phyloP scores from a whole-genome alignment of 2,329 filamentous ascomycete genomes.

The Aspergillus melleus region DNA sequence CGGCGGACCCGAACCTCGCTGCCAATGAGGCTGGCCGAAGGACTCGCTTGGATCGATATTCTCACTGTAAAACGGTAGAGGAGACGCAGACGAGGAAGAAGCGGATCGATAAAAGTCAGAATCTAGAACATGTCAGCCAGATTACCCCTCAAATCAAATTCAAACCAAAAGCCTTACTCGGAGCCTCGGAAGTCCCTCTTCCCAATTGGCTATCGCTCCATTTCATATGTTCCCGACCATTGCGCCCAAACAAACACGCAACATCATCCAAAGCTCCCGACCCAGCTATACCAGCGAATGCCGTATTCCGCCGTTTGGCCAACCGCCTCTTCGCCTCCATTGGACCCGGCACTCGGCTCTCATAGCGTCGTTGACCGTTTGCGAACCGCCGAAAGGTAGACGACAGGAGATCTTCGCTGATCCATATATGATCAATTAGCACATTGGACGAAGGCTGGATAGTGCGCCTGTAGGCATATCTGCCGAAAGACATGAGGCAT shows the following conservation, averaged over 20 bases:
- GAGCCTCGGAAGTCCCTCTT: conserved; percentile 22
- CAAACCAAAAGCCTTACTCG: conserved; percentile 22
- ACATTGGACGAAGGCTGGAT: conserved; percentile 28
- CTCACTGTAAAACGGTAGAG: conserved; percentile 23
- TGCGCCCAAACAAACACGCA: conserved; percentile 42
- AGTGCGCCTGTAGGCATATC: conserved; percentile 43
- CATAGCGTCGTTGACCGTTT: conserved; percentile 53
- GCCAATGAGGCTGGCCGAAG: neutral
- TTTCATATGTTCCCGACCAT: conserved; percentile 41
- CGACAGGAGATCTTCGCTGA: conserved; percentile 47
- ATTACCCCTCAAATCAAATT: neutral
- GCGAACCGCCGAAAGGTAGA: conserved; percentile 51
- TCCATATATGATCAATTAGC: conserved; percentile 43
- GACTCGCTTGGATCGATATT: conserved; percentile 15
- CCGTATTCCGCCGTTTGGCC: conserved; percentile 57
- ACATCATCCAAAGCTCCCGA: conserved; percentile 37
- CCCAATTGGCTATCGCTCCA: conserved; percentile 31
- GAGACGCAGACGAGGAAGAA: conserved; percentile 16
- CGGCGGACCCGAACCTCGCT: neutral
- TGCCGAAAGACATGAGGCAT: conserved; percentile 43
- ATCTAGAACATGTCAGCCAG: conserved; percentile 14
- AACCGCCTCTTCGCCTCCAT: conserved; percentile 60
- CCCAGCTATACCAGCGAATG: conserved; percentile 39
- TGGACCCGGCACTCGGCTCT: conserved; percentile 62
- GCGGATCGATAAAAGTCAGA: conserved; percentile 18